Evolutionary conservation across 2,329 filamentous ascomycete species (phyloP).

Genomic region (Rasamsonia emersonii): DNA sequence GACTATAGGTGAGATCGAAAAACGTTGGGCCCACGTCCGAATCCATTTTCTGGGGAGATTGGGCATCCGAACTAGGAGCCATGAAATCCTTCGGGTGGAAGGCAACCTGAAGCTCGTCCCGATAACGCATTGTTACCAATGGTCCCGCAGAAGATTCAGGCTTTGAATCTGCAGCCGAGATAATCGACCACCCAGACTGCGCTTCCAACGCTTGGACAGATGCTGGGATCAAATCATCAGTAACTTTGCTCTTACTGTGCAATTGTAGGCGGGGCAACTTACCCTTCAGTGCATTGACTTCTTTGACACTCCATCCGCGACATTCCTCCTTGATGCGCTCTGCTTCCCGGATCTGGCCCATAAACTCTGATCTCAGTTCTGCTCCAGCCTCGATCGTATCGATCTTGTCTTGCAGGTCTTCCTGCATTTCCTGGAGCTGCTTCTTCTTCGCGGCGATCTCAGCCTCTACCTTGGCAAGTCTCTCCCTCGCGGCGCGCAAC

Average conservation of each 20-base stretch:
- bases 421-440: conserved; percentile 57
- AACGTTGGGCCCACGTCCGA: conserved; percentile 16
- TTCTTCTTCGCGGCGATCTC: conserved; percentile 63
- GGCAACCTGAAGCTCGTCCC: conserved; percentile 31
- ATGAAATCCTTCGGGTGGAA: conserved; percentile 34
- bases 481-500: conserved; percentile 62
- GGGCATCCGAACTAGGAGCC: conserved; percentile 10
- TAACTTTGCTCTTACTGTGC: no score
- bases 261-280: conserved; percentile 19
- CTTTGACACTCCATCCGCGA: conserved; percentile 75
- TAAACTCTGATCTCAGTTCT: conserved; percentile 59
- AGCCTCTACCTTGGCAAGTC: conserved; percentile 55
- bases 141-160: conserved; percentile 21
- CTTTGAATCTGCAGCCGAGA: conserved; percentile 23
- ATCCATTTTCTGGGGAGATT: conserved; percentile 12
- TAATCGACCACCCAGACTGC: conserved; percentile 37
- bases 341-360: conserved; percentile 69
- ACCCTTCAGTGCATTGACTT: conserved; percentile 75
- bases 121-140: conserved; percentile 34
- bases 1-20: conserved; percentile 27
- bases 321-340: conserved; percentile 80
- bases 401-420: conserved; percentile 60
- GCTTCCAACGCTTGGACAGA: conserved; percentile 33
- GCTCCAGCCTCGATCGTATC: conserved; percentile 53
- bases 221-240: conserved; percentile 12